Conservation (phyloP, 192 early-diverging fungal genomes). For the Lobosporangium transversale region DNA sequence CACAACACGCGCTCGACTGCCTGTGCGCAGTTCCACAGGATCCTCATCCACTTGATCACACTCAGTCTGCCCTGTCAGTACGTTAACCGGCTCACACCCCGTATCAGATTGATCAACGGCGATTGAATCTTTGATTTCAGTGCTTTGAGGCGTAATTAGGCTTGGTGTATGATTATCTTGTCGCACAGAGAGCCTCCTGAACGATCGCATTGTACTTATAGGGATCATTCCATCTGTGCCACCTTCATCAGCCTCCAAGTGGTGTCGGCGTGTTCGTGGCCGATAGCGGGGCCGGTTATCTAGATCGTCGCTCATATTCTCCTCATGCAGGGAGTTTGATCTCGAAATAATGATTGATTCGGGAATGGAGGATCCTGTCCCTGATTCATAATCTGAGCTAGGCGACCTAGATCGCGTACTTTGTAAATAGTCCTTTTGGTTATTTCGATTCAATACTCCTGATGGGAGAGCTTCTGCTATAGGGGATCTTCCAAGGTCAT, state of each 20-base stretch:
- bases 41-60: slow-evolving; percentile 4
- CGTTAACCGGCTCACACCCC: neutral
- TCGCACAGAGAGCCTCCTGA: slow-evolving; percentile 19
- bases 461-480: neutral
- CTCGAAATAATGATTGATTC: slow-evolving; percentile 34
- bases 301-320: neutral
- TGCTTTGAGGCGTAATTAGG: too few relatives aligned
- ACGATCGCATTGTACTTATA: slow-evolving; percentile 36
- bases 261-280: neutral
- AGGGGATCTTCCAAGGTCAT: slow-evolving; percentile 7
- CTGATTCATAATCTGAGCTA: slow-evolving; percentile 48
- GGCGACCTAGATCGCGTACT: slow-evolving; percentile 25
- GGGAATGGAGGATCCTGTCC: slow-evolving; percentile 35
- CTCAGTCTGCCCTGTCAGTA: neutral
- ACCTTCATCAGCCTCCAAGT: neutral
- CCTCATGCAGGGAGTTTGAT: slow-evolving; percentile 25
- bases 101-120: neutral
- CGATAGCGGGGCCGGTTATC: slow-evolving; percentile 4
- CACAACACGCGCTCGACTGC: slow-evolving; percentile 59
- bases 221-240: slow-evolving; percentile 31
- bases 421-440: slow-evolving; percentile 1
- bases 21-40: slow-evolving; percentile 46
- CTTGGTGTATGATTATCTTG: too few relatives aligned
- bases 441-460: slow-evolving; percentile 20
- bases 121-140: too few relatives aligned